Evolutionary conservation across 768 basidiomycete species (phyloP), one percentile per base, ranked within the genome.

Genomic region (Tephrocybe sp.): DNA sequence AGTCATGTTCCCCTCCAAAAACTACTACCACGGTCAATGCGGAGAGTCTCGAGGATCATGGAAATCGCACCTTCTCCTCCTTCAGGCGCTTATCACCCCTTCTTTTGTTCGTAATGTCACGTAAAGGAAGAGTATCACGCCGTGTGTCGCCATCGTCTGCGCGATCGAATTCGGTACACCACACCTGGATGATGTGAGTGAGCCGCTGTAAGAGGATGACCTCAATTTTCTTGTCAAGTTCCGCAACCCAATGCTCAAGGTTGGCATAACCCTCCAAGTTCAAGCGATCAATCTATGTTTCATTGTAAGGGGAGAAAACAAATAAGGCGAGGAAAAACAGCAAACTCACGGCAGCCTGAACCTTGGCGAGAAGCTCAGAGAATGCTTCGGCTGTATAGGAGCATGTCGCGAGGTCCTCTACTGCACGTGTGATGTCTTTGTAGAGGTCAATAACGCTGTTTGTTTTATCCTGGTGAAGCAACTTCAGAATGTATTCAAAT

Each of bases 261-360:
- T 96, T 93, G 18, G 91, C 84, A 58, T 96, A 99, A 14, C 97
- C 96, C 65, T 98, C 96, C 56, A 99, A 71, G 65, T 98, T 98
- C 54, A 99, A 78, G 30, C 88, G 83, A 69, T 98, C 97, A 55
- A 98, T 93, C 88, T 94, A 57, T 3, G 17, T 14, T 9, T 18
- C 38, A 41, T 37, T 25, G 17, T 45, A 7, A 36, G 26, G 24
- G 26, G 3, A 6, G 3, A 37, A 54, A 20, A 49, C 4, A 47
- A n/a, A n/a, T n/a, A n/a, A n/a, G n/a, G n/a, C 18, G 24, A n/a
- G 14, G 23, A 5, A 47, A 24, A 15, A 15, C 21, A n/a, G 24
- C 33, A 1, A 4, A 71, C 88, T 46, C 63, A 93, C 92, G 11
- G 89, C 89, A 54, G 85, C 83, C 65, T 99, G 97, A 33, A 98